Percentiles rank a stretch among this genome's conserved stretches.
These are phyloP conservation scores for Aureobasidium sp. DNA, from an alignment of 2,329 filamentous ascomycete species.

Conservation along the genomic window DNA sequence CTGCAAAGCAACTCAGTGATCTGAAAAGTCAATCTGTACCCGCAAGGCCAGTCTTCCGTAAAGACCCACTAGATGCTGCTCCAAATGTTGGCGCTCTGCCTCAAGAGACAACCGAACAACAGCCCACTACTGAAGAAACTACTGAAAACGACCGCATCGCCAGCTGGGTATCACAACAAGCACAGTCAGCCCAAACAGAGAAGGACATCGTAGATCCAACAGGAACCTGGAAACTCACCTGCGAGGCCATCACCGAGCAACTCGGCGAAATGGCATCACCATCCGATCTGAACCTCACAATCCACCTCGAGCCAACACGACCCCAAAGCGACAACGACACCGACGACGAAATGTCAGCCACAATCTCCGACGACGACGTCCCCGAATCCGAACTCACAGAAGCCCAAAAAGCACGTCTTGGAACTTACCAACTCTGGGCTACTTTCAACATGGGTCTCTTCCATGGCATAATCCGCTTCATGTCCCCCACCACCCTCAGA, in stretches of 20 bases:
- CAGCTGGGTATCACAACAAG: constrained; percentile 6
- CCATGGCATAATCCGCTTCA: constrained; percentile 7
- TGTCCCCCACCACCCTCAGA: neutral
- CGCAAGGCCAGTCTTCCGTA: neutral
- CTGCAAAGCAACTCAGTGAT: constrained; percentile 3
- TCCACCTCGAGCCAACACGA: neutral
- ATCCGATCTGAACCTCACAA: neutral
- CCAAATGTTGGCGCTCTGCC: neutral
- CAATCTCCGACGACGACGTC: neutral
- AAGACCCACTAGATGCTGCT: neutral
- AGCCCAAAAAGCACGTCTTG: neutral
- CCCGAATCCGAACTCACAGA: neutral
- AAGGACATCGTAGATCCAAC: constrained; percentile 2
- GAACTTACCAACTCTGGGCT: constrained; percentile 9
- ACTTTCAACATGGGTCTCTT: constrained; percentile 5
- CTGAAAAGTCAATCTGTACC: neutral
- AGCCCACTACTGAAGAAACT: neutral
- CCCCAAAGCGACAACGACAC: constrained; percentile 8
- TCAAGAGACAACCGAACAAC: neutral
- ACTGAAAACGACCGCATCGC: neutral
- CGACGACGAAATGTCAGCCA: neutral
- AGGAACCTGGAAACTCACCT: constrained; percentile 2
- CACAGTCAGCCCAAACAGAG: neutral
- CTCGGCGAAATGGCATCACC: neutral
- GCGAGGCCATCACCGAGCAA: neutral